These are phyloP conservation scores for Capsicum pubescens DNA, from an alignment of 257 asterid genomes.

Conservation along the genomic window DNA sequence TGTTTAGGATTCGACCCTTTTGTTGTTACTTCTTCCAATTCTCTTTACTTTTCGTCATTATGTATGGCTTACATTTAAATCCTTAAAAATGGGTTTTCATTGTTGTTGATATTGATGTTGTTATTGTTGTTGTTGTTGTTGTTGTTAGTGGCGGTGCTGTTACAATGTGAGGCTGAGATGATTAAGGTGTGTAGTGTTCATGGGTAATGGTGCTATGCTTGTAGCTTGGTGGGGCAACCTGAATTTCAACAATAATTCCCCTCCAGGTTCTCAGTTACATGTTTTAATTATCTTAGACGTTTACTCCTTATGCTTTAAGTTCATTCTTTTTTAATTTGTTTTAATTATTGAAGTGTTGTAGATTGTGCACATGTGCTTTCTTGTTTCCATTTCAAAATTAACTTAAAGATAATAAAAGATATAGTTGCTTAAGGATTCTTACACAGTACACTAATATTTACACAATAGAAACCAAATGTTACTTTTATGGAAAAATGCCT, in stretches of 20 bases:
- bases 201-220: too few species aligned
- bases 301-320: background rate
- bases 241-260: conserved; percentile 55
- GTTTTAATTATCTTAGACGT: background rate
- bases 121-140: too few species aligned
- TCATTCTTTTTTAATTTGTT: background rate
- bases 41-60: too few species aligned
- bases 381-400: background rate
- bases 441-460: background rate
- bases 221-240: too few species aligned
- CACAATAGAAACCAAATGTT: background rate
- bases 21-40: too few species aligned
- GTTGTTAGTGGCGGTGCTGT: too few species aligned
- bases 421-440: background rate
- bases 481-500: background rate
- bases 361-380: background rate
- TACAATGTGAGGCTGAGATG: too few species aligned
- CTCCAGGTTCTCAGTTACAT: conserved; percentile 61
- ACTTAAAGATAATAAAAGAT: background rate
- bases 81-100: too few species aligned
- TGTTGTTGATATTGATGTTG: too few species aligned
- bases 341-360: background rate
- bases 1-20: too few species aligned
- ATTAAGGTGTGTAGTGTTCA: too few species aligned
- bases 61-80: too few species aligned